Conservation (phyloP, 129 eudicot genomes). For the Apium graveolens region DNA sequence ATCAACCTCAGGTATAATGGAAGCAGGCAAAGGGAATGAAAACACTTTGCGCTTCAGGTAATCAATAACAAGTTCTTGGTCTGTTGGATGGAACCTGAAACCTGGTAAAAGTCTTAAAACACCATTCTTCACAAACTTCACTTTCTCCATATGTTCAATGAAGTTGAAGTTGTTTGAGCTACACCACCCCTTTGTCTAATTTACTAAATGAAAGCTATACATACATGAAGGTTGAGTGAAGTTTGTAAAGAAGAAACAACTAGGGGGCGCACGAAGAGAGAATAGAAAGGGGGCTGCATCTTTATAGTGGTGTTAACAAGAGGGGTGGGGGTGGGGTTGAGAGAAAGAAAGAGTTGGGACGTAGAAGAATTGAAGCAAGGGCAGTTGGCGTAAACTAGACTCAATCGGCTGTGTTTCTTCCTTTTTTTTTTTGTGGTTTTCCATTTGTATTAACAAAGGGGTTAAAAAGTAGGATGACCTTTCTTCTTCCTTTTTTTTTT, state of each 20-base stretch:
- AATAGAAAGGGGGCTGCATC: constrained; percentile 37
- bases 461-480: background rate
- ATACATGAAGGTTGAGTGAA: background rate
- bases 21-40: constrained; percentile 58
- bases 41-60: constrained; percentile 66
- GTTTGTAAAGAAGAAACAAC: background rate
- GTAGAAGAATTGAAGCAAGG: constrained; percentile 13
- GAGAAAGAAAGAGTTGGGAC: constrained; percentile 23
- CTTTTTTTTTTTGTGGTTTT: background rate
- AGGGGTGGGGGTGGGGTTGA: background rate
- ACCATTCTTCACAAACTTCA: constrained; percentile 47
- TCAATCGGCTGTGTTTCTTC: constrained; percentile 41
- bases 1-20: constrained; percentile 73
- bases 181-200: background rate
- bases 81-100: constrained; percentile 86
- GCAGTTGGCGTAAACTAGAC: constrained; percentile 78
- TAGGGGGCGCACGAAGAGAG: constrained; percentile 12
- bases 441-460: background rate
- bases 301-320: constrained; percentile 32
- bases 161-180: background rate
- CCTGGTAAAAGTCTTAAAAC: constrained; percentile 73
- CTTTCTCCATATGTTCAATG: constrained; percentile 24
- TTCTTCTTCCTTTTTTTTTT: background rate
- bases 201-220: background rate
- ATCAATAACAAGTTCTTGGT: constrained; percentile 76